These are phyloP conservation scores for Isoetes taiwanensis DNA, from an alignment of 75 land plant genomes.

Conservation along the genomic window DNA sequence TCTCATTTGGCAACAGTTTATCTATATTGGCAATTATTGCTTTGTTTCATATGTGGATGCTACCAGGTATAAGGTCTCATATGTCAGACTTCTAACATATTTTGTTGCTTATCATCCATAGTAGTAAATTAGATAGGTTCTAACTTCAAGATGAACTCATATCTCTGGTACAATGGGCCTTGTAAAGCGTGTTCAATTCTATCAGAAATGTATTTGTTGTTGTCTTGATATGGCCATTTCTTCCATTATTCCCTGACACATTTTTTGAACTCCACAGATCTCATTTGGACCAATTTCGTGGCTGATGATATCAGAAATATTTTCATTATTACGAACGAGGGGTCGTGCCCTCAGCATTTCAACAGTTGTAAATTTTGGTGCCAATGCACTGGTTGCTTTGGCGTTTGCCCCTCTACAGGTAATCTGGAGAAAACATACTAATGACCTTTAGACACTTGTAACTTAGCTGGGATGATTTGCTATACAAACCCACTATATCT, in stretches of 20 bases:
- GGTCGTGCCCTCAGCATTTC: conserved; percentile 90
- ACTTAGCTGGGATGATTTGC: too few species aligned
- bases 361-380: conserved; percentile 69
- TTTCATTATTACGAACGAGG: conserved; percentile 84
- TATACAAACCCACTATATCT: too few species aligned
- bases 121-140: too few species aligned
- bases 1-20: conserved; percentile 25
- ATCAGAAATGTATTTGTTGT: too few species aligned
- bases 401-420: conserved; percentile 85
- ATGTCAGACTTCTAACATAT: too few species aligned
- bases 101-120: too few species aligned
- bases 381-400: conserved; percentile 91
- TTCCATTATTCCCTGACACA: too few species aligned
- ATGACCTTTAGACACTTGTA: too few species aligned
- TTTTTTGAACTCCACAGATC: conserved; percentile 25
- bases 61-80: conserved; percentile 85
- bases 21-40: conserved; percentile 58
- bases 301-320: conserved; percentile 97
- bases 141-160: too few species aligned
- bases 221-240: too few species aligned
- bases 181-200: too few species aligned
- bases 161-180: too few species aligned
- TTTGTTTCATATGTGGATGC: conserved; percentile 57
- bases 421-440: not conserved
- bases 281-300: conserved; percentile 98